Conservation (phyloP, 1,284 basidiomycete species). For the Quambalaria eucalypti region DNA sequence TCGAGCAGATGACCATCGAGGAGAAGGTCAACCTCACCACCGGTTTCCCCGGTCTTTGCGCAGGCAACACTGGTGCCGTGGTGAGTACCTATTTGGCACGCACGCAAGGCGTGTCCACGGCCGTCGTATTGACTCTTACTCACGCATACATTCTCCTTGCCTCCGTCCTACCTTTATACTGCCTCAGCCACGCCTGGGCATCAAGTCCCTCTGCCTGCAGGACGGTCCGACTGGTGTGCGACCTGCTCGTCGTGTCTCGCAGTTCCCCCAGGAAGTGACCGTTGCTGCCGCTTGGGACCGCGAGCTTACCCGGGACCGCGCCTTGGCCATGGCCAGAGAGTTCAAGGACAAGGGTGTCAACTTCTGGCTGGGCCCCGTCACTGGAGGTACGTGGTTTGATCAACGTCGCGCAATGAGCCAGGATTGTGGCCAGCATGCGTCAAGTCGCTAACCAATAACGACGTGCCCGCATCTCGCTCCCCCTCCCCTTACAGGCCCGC, state of each 20-base stretch:
- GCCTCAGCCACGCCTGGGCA: constrained; percentile 57
- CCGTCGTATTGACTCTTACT: no score
- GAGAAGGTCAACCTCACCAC: constrained; percentile 51
- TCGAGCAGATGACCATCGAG: constrained; percentile 49
- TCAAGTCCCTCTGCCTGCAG: constrained; percentile 61
- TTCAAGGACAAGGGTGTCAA: constrained; percentile 71
- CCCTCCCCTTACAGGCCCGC: no score
- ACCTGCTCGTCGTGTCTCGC: constrained; percentile 44
- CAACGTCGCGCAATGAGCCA: no score
- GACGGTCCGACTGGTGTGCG: constrained; percentile 58
- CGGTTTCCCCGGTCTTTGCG: constrained; percentile 37
- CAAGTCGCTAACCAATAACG: neutral
- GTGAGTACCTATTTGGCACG: no score
- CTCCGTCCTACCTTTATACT: no score
- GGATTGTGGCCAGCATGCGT: constrained; percentile 5
- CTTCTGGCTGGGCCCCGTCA: constrained; percentile 55
- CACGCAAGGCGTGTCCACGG: no score
- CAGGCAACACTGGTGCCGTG: constrained; percentile 48
- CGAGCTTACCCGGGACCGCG: constrained; percentile 63
- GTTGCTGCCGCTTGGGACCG: constrained; percentile 63
- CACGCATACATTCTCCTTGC: no score
- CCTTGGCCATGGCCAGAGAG: constrained; percentile 66
- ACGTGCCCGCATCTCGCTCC: no score
- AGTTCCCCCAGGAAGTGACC: constrained; percentile 66
- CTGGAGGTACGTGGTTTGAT: no score